A percentile compares a stretch with the other conserved stretches of the same genome.
Evolutionary conservation across 1,284 basidiomycete species (phyloP).

Genomic region (Ustilago lituana): DNA sequence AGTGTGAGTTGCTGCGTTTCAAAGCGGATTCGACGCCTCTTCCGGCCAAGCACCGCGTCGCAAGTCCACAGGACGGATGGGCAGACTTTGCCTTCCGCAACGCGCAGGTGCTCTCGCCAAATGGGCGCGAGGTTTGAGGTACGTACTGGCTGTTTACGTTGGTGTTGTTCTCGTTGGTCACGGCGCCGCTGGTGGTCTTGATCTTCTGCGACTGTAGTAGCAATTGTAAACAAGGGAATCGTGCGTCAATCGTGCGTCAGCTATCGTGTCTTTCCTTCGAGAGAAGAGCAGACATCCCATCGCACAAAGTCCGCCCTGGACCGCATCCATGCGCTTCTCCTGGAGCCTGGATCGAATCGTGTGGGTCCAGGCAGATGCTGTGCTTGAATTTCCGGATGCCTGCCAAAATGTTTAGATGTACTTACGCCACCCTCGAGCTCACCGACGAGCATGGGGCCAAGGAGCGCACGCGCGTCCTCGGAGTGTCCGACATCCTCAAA

Average conservation of each 20-base stretch:
- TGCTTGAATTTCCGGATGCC: not conserved
- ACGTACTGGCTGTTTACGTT: conserved; percentile 58
- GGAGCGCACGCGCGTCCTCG: conserved; percentile 91
- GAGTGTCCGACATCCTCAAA: conserved; percentile 99
- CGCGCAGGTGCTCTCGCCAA: no score
- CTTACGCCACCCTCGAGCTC: conserved; percentile 70
- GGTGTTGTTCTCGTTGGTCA: conserved; percentile 52
- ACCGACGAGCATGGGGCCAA: conserved; percentile 72
- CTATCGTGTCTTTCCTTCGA: not conserved
- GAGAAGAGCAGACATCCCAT: no score
- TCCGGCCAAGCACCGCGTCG: no score
- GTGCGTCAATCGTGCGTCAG: not conserved
- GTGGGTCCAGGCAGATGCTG: no score
- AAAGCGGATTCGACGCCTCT: no score
- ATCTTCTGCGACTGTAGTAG: conserved; percentile 33
- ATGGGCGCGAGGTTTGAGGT: no score
- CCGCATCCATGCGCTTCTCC: no score
- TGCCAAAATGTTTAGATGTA: conserved; percentile 1
- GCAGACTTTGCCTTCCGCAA: no score
- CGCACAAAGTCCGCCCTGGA: no score
- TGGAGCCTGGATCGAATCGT: no score
- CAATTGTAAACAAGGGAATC: no score
- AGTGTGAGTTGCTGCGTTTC: conserved; percentile 1
- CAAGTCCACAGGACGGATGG: no score
- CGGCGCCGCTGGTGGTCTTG: conserved; percentile 49